These are phyloP conservation scores for Anthoceros angustus DNA, from an alignment of 225 moss, liverwort and hornwort species.

Conservation along the genomic window DNA sequence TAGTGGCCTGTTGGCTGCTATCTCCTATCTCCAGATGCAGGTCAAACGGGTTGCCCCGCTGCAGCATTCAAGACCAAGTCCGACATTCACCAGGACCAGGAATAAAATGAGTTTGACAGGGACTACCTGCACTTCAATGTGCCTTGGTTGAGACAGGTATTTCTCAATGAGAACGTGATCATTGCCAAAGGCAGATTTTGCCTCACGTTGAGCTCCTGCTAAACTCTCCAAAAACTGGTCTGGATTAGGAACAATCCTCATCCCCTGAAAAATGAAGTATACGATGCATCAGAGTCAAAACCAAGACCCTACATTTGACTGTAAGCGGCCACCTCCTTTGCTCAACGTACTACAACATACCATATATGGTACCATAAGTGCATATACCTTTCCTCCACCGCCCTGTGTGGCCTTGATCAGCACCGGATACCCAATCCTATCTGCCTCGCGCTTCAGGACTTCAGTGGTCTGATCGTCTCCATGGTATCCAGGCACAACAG, in stretches of 20 bases:
- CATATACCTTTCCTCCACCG: constrained; percentile 85
- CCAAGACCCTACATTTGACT: too few species aligned
- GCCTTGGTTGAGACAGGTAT: constrained; percentile 69
- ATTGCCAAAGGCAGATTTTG: constrained; percentile 84
- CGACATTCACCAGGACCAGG: background rate
- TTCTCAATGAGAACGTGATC: constrained; percentile 80
- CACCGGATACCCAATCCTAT: constrained; percentile 73
- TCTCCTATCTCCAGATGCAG: background rate
- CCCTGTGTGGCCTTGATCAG: constrained; percentile 98
- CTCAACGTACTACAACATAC: background rate
- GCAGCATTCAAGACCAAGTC: background rate
- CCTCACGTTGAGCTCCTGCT: constrained; percentile 86
- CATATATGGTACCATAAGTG: background rate
- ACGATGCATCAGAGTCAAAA: too few species aligned
- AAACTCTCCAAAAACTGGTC: constrained; percentile 55
- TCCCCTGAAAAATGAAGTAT: constrained; percentile 41
- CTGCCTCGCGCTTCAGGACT: constrained; percentile 48
- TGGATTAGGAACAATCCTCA: constrained; percentile 68
- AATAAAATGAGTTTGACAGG: constrained; percentile 1
- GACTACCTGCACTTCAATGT: constrained; percentile 95
- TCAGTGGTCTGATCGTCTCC: constrained; percentile 68
- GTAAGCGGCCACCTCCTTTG: too few species aligned
- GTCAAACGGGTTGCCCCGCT: background rate
- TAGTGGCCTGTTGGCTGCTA: background rate
- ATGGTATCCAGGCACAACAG: constrained; percentile 94